phyloP scores from a whole-genome alignment of 192 early-diverging fungal genomes.

The Allomyces macrogynus region DNA sequence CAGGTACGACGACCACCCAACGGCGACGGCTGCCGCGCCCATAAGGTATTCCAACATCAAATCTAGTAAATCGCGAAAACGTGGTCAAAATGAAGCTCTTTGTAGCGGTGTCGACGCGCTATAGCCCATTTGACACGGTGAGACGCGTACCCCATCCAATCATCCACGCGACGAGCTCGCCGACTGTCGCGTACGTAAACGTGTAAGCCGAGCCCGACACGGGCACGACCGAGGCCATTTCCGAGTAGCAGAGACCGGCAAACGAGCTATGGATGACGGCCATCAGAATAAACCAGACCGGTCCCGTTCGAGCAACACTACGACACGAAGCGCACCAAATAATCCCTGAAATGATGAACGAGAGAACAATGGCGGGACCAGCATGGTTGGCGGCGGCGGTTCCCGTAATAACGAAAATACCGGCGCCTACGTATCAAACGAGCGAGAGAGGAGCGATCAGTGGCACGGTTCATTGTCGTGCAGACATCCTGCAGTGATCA shows the following conservation, averaged over 20 bases:
- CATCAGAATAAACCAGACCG: constrained; percentile 4
- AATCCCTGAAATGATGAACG: constrained; percentile 61
- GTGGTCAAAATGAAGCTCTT: no score
- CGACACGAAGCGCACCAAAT: constrained; percentile 7
- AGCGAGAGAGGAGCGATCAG: no score
- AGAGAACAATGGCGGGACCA: constrained; percentile 64
- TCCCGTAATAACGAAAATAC: not conserved
- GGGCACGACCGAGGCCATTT: constrained; percentile 71
- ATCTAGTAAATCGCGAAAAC: constrained; percentile 22
- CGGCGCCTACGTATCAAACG: no score
- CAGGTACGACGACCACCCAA: constrained; percentile 2
- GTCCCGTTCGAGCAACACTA: constrained; percentile 4
- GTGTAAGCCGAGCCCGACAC: constrained; percentile 73
- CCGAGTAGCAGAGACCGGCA: constrained; percentile 65
- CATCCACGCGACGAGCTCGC: constrained; percentile 78
- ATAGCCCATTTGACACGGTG: no score
- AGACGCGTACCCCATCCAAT: constrained; percentile 30
- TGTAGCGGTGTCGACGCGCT: no score
- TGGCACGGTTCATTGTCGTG: no score
- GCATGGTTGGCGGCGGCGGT: constrained; percentile 49
- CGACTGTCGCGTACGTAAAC: constrained; percentile 65
- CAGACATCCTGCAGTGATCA: no score
- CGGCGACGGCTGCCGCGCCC: constrained; percentile 27
- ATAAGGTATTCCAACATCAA: constrained; percentile 74
- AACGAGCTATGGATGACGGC: constrained; percentile 9